These are phyloP conservation scores for Trametes sanguinea DNA, from an alignment of 768 basidiomycete genomes.

Conservation along the genomic window DNA sequence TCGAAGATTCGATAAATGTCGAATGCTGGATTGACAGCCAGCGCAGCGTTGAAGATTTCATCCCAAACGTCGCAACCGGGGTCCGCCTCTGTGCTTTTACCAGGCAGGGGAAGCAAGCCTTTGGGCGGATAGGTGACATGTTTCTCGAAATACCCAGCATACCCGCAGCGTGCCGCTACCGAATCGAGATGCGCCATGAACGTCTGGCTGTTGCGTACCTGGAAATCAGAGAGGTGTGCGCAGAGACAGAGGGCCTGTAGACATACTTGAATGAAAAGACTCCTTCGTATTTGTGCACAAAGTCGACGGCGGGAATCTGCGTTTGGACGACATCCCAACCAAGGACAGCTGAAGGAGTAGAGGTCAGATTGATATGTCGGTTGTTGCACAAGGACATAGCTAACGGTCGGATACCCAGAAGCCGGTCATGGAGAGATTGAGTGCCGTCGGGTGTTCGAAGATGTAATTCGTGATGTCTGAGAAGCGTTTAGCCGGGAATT, in stretches of 20 bases:
- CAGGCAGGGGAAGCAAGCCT: slow-evolving; percentile 64
- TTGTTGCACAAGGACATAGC: slow-evolving; percentile 21
- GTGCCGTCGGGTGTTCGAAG: slow-evolving; percentile 52
- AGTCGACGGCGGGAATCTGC: slow-evolving; percentile 71
- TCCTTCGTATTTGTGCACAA: slow-evolving; percentile 70
- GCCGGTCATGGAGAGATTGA: slow-evolving; percentile 65
- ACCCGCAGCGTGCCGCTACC: slow-evolving; percentile 55
- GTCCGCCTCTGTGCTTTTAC: slow-evolving; percentile 46
- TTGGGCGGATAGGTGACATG: slow-evolving; percentile 68
- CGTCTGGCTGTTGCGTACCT: slow-evolving; percentile 47
- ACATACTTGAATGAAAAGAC: slow-evolving; percentile 75
- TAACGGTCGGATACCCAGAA: slow-evolving; percentile 75
- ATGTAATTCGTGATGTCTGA: slow-evolving; percentile 77
- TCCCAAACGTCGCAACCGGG: slow-evolving; percentile 70
- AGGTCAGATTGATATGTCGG: not conserved
- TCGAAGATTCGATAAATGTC: slow-evolving; percentile 81
- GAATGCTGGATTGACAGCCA: slow-evolving; percentile 72
- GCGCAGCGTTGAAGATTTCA: slow-evolving; percentile 60
- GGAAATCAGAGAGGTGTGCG: not conserved
- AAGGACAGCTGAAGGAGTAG: slow-evolving; percentile 11
- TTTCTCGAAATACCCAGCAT: slow-evolving; percentile 60
- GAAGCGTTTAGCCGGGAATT: no score
- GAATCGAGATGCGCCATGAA: slow-evolving; percentile 62
- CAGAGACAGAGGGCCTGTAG: not conserved
- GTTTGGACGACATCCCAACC: slow-evolving; percentile 58